These are phyloP conservation scores for Leucosporidium creatinivorum DNA, from an alignment of 768 basidiomycete genomes.

Conservation along the genomic window DNA sequence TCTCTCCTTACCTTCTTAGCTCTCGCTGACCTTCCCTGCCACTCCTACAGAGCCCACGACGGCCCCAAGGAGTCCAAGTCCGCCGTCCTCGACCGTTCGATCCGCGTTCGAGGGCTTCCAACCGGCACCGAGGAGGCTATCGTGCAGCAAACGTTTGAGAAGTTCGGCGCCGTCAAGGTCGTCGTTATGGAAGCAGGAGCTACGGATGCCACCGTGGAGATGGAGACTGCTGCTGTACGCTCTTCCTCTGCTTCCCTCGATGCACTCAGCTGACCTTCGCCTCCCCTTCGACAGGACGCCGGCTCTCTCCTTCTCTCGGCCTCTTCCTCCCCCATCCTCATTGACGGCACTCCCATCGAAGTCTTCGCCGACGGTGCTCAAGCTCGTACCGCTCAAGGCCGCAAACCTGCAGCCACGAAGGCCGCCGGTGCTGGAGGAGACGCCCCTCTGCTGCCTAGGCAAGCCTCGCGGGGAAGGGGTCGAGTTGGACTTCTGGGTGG, in stretches of 20 bases:
- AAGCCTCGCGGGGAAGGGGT: constrained; percentile 15
- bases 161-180: constrained; percentile 56
- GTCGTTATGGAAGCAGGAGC: constrained; percentile 66
- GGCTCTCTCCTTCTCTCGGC: constrained; percentile 69
- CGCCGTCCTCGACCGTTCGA: constrained; percentile 60
- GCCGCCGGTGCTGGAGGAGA: background rate
- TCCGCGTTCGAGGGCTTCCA: constrained; percentile 70
- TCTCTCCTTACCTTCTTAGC: background rate
- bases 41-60: background rate
- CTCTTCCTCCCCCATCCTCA: constrained; percentile 51
- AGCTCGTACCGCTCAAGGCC: constrained; percentile 17
- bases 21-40: background rate
- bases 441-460: constrained; percentile 17
- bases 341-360: constrained; percentile 56
- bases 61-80: constrained; percentile 35
- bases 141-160: constrained; percentile 81
- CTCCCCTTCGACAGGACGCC: constrained; percentile 58
- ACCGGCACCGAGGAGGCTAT: constrained; percentile 76
- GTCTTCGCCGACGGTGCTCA: constrained; percentile 52
- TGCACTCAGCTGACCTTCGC: background rate
- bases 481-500: constrained; percentile 18
- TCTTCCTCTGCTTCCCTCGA: background rate
- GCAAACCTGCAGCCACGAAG: constrained; percentile 12
- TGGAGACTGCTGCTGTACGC: constrained; percentile 44
- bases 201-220: constrained; percentile 49